Percentiles rank a stretch among this genome's conserved stretches.
phyloP scores from a whole-genome alignment of 306 rosid genomes.

The Dryas octopetala region DNA sequence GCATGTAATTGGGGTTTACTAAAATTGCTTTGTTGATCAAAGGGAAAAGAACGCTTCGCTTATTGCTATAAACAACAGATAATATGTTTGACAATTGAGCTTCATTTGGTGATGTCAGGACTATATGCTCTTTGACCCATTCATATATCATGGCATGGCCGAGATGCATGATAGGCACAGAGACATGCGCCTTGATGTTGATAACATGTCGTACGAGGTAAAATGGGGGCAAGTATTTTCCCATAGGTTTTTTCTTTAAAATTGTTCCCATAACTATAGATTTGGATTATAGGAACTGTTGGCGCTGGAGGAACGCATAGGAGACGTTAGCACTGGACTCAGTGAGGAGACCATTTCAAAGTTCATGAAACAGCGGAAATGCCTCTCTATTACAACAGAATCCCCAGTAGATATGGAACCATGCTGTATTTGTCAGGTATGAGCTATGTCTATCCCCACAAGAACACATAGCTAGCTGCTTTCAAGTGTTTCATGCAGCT shows the following conservation, averaged over 20 bases:
- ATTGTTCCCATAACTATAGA: constrained; percentile 22
- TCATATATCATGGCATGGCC: constrained; percentile 67
- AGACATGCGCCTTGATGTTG: constrained; percentile 95
- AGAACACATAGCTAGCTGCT: neutral
- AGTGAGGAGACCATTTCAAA: constrained; percentile 56
- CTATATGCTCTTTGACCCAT: constrained; percentile 75
- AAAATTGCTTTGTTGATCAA: constrained; percentile 14
- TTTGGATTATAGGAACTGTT: constrained; percentile 63
- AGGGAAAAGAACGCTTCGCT: constrained; percentile 14
- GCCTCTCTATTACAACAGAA: constrained; percentile 27
- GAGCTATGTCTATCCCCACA: neutral
- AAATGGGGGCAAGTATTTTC: constrained; percentile 26
- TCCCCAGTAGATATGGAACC: constrained; percentile 56
- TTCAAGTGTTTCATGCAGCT: constrained; percentile 11
- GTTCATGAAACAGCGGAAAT: constrained; percentile 56
- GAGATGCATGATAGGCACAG: constrained; percentile 91
- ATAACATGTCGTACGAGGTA: constrained; percentile 95
- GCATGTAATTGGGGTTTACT: constrained; percentile 7
- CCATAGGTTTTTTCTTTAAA: neutral
- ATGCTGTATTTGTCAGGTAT: constrained; percentile 87
- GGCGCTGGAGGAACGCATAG: constrained; percentile 87
- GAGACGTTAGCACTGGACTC: constrained; percentile 80
- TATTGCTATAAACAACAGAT: constrained; percentile 25
- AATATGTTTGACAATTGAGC: neutral
- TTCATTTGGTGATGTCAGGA: constrained; percentile 49